Conservation (phyloP, 1,284 basidiomycete species). For the Ganoderma lingzhi region DNA sequence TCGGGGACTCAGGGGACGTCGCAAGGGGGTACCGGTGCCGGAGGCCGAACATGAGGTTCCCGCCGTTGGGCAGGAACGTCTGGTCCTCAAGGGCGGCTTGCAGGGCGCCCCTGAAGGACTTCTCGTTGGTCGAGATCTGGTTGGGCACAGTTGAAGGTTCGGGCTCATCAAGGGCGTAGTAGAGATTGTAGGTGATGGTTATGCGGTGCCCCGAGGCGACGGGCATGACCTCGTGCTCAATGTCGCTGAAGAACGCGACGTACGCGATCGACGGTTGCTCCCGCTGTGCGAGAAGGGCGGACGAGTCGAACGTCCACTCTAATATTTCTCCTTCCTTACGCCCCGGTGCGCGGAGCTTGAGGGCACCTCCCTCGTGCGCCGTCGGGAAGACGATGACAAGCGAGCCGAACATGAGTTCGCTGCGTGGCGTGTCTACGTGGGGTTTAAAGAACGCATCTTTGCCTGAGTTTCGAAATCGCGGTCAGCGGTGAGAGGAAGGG, state of each 20-base stretch:
- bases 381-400: slow-evolving; percentile 53
- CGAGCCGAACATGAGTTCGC: slow-evolving; percentile 46
- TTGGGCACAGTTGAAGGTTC: background rate
- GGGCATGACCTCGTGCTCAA: slow-evolving; percentile 53
- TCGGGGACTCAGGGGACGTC: background rate
- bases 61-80: slow-evolving; percentile 42
- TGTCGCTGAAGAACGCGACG: slow-evolving; percentile 52
- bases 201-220: slow-evolving; percentile 50
- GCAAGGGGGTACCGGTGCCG: slow-evolving; percentile 42
- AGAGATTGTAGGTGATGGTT: slow-evolving; percentile 53
- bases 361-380: slow-evolving; percentile 48
- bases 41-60: slow-evolving; percentile 48
- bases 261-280: slow-evolving; percentile 40
- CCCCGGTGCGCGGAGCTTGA: slow-evolving; percentile 44
- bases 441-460: slow-evolving; percentile 39
- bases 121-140: slow-evolving; percentile 5
- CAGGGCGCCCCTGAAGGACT: slow-evolving; percentile 27
- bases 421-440: slow-evolving; percentile 38
- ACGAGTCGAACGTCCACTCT: slow-evolving; percentile 44
- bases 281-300: slow-evolving; percentile 27
- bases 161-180: slow-evolving; percentile 26
- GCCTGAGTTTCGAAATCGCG: slow-evolving; percentile 10
- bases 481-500: background rate
- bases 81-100: slow-evolving; percentile 37
- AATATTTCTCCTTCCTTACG: slow-evolving; percentile 12